A percentile compares a stretch with the other conserved stretches of the same genome.
phyloP scores from a whole-genome alignment of 2,329 filamentous ascomycete genomes.

The Pestalotiopsis sp. region DNA sequence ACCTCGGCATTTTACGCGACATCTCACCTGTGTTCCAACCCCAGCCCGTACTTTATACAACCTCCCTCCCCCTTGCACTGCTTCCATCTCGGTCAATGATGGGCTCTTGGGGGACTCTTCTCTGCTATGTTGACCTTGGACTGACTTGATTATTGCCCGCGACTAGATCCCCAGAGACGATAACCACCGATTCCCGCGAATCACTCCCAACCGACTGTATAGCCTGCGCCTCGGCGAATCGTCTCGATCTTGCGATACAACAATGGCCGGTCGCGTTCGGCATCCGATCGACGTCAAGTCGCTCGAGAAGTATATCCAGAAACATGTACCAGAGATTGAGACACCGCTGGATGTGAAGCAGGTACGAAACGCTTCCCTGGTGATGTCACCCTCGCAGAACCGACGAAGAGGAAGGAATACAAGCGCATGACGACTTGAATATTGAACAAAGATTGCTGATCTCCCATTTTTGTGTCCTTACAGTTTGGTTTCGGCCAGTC shows the following conservation, averaged over 20 bases:
- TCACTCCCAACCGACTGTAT: not conserved
- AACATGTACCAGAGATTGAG: slow-evolving; percentile 82
- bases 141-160: not conserved
- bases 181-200: too few species aligned
- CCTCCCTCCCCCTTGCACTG: not conserved
- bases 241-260: slow-evolving; percentile 11
- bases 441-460: not conserved
- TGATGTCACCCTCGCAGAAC: not conserved
- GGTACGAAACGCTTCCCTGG: slow-evolving; percentile 47
- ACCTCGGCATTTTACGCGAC: not conserved
- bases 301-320: slow-evolving; percentile 76
- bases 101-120: not conserved
- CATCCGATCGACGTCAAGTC: slow-evolving; percentile 86
- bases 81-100: not conserved
- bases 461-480: not conserved
- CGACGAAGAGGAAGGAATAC: not conserved
- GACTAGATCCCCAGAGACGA: not conserved
- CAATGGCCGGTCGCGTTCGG: slow-evolving; percentile 83
- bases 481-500: slow-evolving; percentile 97
- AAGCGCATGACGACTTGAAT: too few species aligned
- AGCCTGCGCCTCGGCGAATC: not conserved
- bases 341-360: slow-evolving; percentile 87
- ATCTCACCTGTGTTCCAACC: not conserved
- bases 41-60: not conserved
- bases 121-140: not conserved